phyloP scores from a whole-genome alignment of 345 rosid species.

The Rhodamnia argentea region DNA sequence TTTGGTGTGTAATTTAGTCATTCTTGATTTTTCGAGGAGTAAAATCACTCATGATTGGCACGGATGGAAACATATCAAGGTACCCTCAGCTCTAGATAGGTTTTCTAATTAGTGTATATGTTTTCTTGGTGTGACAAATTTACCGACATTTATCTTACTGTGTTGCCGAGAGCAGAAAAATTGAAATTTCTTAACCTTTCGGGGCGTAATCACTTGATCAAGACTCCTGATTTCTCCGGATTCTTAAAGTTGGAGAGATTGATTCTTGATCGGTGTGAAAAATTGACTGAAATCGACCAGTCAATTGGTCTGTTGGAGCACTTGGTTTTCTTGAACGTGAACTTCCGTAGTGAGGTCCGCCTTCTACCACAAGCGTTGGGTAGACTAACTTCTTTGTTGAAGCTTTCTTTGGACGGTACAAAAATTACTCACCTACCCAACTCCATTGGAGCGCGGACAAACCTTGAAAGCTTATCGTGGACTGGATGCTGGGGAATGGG shows the following conservation, averaged over 20 bases:
- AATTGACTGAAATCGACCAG: neutral
- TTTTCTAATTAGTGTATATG: too few relatives aligned
- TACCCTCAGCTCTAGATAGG: too few relatives aligned
- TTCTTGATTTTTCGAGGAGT: too few relatives aligned
- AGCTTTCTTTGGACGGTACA: neutral
- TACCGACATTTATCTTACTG: too few relatives aligned
- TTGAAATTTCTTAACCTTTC: neutral
- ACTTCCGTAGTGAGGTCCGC: too few relatives aligned
- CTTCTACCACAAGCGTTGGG: too few relatives aligned
- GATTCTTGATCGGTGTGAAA: neutral
- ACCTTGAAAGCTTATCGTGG: neutral
- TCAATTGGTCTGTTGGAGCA: neutral
- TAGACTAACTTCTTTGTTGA: neutral
- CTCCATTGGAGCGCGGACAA: neutral
- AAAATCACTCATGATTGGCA: too few relatives aligned
- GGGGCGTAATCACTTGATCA: neutral
- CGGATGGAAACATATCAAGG: too few relatives aligned
- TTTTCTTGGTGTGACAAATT: too few relatives aligned
- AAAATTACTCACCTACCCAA: neutral
- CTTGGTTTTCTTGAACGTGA: neutral
- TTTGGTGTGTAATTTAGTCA: too few relatives aligned
- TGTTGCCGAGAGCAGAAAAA: too few relatives aligned
- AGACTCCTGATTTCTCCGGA: neutral
- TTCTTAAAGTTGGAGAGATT: neutral
- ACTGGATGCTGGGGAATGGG: neutral